Evolutionary conservation across 495 filamentous ascomycete genomes (phyloP).

Genomic region (Tuber borchii): DNA sequence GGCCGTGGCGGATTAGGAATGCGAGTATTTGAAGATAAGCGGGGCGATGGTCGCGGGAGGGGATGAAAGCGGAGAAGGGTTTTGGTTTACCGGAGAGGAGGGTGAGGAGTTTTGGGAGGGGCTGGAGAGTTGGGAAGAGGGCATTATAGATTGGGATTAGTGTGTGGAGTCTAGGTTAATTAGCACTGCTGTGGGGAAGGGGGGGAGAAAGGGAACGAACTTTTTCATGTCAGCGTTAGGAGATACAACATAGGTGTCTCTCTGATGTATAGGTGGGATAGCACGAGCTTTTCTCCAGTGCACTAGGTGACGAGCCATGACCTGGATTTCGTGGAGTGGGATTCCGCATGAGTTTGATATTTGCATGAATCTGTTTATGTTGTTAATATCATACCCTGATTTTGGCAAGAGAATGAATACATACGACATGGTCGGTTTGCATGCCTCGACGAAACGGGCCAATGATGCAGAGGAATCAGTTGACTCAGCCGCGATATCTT

Average conservation of each 20-base stretch:
- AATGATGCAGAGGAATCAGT: slow-evolving; percentile 65
- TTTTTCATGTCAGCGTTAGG: slow-evolving; percentile 74
- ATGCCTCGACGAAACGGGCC: slow-evolving; percentile 73
- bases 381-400: neutral
- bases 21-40: slow-evolving; percentile 83
- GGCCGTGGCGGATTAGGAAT: slow-evolving; percentile 84
- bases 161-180: slow-evolving; percentile 49
- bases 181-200: neutral
- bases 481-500: slow-evolving; percentile 71
- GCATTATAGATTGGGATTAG: slow-evolving; percentile 65
- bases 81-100: slow-evolving; percentile 68
- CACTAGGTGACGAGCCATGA: slow-evolving; percentile 82
- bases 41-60: slow-evolving; percentile 78
- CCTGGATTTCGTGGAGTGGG: slow-evolving; percentile 68
- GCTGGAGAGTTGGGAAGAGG: slow-evolving; percentile 71
- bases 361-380: slow-evolving; percentile 56
- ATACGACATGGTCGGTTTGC: slow-evolving; percentile 74
- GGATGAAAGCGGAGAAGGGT: slow-evolving; percentile 72
- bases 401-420: slow-evolving; percentile 15
- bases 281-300: slow-evolving; percentile 90
- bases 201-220: neutral
- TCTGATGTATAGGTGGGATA: slow-evolving; percentile 80
- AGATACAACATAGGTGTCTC: slow-evolving; percentile 88
- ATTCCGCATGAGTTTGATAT: slow-evolving; percentile 67
- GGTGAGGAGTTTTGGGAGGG: slow-evolving; percentile 76